Base-by-base conservation (phyloP, 139 green algal species). In the Nannochloris sp. region DNA sequence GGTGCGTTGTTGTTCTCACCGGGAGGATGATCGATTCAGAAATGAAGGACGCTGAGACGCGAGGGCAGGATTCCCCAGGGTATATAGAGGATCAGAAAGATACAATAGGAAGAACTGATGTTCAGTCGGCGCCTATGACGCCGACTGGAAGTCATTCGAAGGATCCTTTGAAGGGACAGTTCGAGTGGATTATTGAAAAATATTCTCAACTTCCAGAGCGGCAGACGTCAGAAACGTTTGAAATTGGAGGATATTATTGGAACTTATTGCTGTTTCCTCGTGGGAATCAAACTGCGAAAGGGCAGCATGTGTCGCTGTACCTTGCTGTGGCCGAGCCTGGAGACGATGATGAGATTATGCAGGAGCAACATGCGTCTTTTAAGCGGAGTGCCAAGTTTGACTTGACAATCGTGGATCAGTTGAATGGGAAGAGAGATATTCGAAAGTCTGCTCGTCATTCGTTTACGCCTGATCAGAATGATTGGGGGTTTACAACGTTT, bases 401-500 rank as follows among this genome's bases (percentile, higher is more conserved):
- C 19, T 72, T 98, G 2, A 68, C 40, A 11, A 29, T 97, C 0
- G 44, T 92, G 16, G 90, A 95, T 68, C 81, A 88, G 48, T 50
- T 68, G 6, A 70, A 87, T 27, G 59, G 65, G 9, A 62, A 60
- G 0, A 64, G 69, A 7, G 70, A 62, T 36, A 60, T 88, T 19
- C 62, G 21, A 18, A 96, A 95, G 16, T 83, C 85, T 6, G 72
- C 82, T 3, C 27, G n/a, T 2, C 88, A 96, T 75, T 74, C 36
- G 9, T 95, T 96, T 64, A 86, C 60, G 1, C 1, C 14, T 1
- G 44, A 56, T 1, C 82, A 83, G 51, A 83, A 70, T 8, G 87
- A 95, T 74, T 96, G 89, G 88, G 65, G 49, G 54, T 98, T 97
- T 75, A 88, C 75, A 5, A 50, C 82, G 18, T 96, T 64, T 61